Evolutionary conservation across 495 filamentous ascomycete genomes (phyloP), one percentile per base, ranked within the genome.

Genomic region (Extremus antarcticus): DNA sequence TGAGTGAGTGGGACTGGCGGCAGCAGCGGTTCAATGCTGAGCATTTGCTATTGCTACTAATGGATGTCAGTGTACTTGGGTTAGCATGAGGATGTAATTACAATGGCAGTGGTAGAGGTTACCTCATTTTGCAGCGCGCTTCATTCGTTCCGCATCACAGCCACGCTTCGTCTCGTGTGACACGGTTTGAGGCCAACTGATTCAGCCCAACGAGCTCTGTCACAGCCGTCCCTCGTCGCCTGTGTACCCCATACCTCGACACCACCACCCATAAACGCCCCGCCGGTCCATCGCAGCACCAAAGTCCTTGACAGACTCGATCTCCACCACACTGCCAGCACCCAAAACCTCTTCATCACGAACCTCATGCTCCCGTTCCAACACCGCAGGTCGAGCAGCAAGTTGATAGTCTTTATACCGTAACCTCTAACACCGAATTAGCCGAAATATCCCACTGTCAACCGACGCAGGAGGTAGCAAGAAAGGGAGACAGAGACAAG

Each of bases 321-420:
- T 53, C 47, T 72, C 69, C n/a, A 62, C 23, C 2, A 70, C 47
- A 22, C n/a, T n/a, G n/a, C 66, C 55, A 4, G 29, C 4, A 35
- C 29, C 29, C 29, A 35, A 4, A 4, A 13, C 29, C 4, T 35
- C 29, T 25, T 47, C 15, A 8, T 46, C 53, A 21, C 29, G 32
- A 21, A 13, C 13, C 13, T 7, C 43, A 29, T 24, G 15, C 21
- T 56, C 57, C 43, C 15, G 22, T 20, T 45, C 25, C 13, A 55
- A 53, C 21, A 24, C 24, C 13, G 59, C 63, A 16, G 66, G 57
- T 19, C 62, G 51, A 9, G 50, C 49, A 10, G 59, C 65, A 19
- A 72, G 54, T 25, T 71, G 70, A 46, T 65, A 72, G 59, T 72
- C 67, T 41, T 72, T 72, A 52, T 72, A 72, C 13, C 67, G 54